Evolutionary conservation across 2,329 filamentous ascomycete genomes (phyloP).

Genomic region (Ceratocystis smalleyi): DNA sequence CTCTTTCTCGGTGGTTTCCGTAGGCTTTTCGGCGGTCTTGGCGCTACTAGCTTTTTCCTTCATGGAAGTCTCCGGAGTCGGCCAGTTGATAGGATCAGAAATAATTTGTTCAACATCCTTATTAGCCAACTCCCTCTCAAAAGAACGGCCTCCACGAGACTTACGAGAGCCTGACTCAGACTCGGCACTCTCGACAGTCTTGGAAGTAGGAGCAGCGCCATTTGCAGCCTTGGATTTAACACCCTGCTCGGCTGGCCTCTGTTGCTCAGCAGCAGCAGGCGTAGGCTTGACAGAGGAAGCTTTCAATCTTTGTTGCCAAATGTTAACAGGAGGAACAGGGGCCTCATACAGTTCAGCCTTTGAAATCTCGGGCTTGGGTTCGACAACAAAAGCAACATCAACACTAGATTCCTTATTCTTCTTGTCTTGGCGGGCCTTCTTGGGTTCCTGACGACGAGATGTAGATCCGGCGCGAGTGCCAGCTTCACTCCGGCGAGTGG

Average conservation of each 20-base stretch:
- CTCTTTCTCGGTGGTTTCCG: conserved; percentile 46
- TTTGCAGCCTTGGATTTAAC: conserved; percentile 28
- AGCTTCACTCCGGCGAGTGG: conserved; percentile 28
- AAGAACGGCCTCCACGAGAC: conserved; percentile 29
- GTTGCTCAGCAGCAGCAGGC: conserved; percentile 6
- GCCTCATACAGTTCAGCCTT: conserved; percentile 62
- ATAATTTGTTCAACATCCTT: conserved; percentile 15
- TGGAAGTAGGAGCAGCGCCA: conserved; percentile 18
- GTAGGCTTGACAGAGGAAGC: conserved; percentile 36
- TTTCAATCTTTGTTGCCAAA: conserved; percentile 70
- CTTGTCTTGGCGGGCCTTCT: conserved; percentile 42
- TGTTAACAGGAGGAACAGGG: conserved; percentile 66
- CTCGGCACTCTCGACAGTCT: conserved; percentile 24
- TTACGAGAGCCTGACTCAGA: conserved; percentile 21
- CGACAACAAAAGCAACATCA: conserved; percentile 20
- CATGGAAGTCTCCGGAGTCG: conserved; percentile 63
- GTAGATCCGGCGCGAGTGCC: conserved; percentile 7
- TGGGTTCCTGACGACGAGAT: conserved; percentile 22
- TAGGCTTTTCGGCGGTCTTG: conserved; percentile 51
- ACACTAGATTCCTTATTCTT: conserved; percentile 33
- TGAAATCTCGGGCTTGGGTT: conserved; percentile 39
- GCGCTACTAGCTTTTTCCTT: conserved; percentile 44
- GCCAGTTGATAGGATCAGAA: conserved; percentile 64
- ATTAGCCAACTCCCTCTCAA: conserved; percentile 4
- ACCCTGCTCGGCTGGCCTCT: conserved; percentile 32